phyloP scores from a whole-genome alignment of 129 eudicot genomes.

The Pittosporum tobira region DNA sequence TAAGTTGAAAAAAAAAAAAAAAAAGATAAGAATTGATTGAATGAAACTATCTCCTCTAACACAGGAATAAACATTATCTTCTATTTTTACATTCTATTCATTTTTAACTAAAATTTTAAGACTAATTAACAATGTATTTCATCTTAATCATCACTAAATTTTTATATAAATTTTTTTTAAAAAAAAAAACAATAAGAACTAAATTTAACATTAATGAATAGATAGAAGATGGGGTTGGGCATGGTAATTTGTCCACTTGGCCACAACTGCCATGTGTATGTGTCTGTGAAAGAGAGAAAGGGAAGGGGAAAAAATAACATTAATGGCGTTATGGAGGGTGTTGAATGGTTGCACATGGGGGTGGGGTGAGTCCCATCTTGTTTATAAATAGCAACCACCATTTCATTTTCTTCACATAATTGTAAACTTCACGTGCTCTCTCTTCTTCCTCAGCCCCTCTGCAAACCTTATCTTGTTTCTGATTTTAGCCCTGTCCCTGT shows the following conservation, averaged over 20 bases:
- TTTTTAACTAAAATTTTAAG: no score
- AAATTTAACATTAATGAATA: no score
- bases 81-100: no score
- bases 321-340: conserved; percentile 5
- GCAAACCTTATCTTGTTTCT: conserved; percentile 17
- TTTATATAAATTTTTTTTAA: no score
- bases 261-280: not conserved
- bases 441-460: not conserved
- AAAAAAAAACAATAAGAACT: no score
- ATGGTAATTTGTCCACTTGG: conserved; percentile 10
- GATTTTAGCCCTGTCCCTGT: not conserved
- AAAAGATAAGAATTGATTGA: no score
- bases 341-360: conserved; percentile 14
- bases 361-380: conserved; percentile 6
- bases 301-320: not conserved
- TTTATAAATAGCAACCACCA: conserved; percentile 16
- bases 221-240: not conserved
- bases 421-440: conserved; percentile 26
- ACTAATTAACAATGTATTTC: no score
- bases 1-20: no score
- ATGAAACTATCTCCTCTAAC: no score
- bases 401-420: conserved; percentile 19
- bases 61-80: no score
- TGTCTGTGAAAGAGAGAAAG: not conserved
- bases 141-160: no score